Base-by-base conservation (phyloP, 805 yeast species). In the Jamesozyma piceae region DNA sequence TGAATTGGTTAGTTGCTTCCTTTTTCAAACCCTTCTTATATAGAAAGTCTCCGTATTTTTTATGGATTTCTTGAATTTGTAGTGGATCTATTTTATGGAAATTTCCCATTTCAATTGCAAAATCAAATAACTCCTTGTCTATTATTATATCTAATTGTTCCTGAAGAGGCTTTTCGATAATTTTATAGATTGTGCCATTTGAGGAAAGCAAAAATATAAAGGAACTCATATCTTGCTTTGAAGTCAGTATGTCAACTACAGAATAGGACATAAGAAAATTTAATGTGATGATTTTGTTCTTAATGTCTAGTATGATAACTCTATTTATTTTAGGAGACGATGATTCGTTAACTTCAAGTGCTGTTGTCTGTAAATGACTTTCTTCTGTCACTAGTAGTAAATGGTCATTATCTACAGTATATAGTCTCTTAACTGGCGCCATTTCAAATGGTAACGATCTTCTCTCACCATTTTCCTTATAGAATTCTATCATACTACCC, bases 1-100 rank as follows among this genome's bases (percentile, higher is more conserved):
- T 72, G 53, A 80, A 92, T 48, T 83, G 81, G n/a, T 73, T 69
- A 49, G 87, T 75, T 0, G 97, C 84, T 8, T 76, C 86, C 3
- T 75, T 75, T 34, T 66, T 74, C 37, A 81, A 82, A 30, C 75
- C 82, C 49, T 75, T 78, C 1, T 72, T 72, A 53, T 80, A 89
- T 1, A 86, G 68, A 54, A 68, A 75, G 48, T 86, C 89, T 5
- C 86, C 98, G 55, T 78, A 84, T 35, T 71, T 66, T 48, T 71
- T 74, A 48, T 74, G 71, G 22, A 78, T 72, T 1, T 60, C 49
- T 46, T 68, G 57, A 14, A 54, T 44, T 19, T 48, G 39, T 5
- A 45, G 6, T 1, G 35, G 9, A 3, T 46, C 44, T 5, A 74
- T 32, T 39, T 64, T 57, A 29, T 57, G 37, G 24, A 59, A 49